Conservation (phyloP, 163 green algal genomes). For the Scenedesmus sp. region DNA sequence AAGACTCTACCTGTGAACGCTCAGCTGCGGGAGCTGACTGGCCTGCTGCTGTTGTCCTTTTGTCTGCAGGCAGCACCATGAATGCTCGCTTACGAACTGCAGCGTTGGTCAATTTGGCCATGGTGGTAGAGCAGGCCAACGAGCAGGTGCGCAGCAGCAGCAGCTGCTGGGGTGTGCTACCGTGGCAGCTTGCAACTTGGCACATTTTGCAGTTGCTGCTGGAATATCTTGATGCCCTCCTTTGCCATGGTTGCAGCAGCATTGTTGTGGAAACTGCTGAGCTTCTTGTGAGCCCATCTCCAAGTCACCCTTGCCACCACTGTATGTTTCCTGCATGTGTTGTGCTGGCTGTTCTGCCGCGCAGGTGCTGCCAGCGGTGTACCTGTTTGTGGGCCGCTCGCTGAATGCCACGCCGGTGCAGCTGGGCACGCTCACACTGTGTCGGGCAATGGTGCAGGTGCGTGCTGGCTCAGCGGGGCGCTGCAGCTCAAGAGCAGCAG, state of each 20-base stretch:
- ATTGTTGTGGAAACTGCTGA: too few species aligned
- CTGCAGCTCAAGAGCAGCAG: background rate
- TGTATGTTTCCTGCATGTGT: too few species aligned
- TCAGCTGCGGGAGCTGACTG: background rate
- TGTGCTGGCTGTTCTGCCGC: background rate
- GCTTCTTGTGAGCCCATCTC: too few species aligned
- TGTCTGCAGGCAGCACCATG: background rate
- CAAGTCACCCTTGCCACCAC: background rate
- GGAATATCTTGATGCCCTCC: too few species aligned
- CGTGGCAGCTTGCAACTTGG: background rate
- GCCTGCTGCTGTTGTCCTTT: background rate
- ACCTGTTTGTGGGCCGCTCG: conserved; percentile 74
- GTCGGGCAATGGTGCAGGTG: conserved; percentile 71
- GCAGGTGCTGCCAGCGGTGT: conserved; percentile 67
- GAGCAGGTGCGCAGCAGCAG: conserved; percentile 66
- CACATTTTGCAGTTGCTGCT: background rate
- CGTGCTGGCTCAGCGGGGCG: background rate
- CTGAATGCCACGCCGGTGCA: conserved; percentile 74
- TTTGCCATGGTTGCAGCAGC: too few species aligned
- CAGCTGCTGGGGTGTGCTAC: background rate
- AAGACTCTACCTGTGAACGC: background rate
- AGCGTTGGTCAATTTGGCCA: conserved; percentile 76
- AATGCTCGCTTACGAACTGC: conserved; percentile 51
- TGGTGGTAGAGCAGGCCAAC: conserved; percentile 80
- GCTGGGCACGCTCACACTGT: conserved; percentile 81